Base-by-base conservation (phyloP, 306 rosid genomes). In the Acacia confusa region DNA sequence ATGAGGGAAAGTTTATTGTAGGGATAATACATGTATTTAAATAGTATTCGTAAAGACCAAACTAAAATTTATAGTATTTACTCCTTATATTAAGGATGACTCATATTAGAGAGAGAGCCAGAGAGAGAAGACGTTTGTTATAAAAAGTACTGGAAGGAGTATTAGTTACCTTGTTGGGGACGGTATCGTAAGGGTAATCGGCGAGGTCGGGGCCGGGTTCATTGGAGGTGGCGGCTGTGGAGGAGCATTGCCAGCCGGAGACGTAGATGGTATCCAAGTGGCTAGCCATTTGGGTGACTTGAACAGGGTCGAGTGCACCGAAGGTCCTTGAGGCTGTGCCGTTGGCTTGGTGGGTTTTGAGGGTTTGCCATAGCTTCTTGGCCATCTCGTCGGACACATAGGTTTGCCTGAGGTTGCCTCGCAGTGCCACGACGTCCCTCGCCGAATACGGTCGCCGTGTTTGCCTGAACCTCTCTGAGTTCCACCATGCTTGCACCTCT, bases 161-260 rank as follows among this genome's bases (percentile, higher is more conserved):
- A 60, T 60, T 60, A 4, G 22, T 20, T 6, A 64, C 74, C 84
- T 95, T 95, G 97, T 95, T 95, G 1, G 99, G 99, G 68, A 95
- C 98, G 7, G 99, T 95, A 87, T 95, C 99, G 19, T 95, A 95
- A 50, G 99, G 98, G 83, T 93, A 95, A 40, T 95, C 99, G 17
- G 99, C 99, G 2, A 95, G 97, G 83, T 95, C 99, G 1, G 99
- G 99, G 19, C 99, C 99, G 0, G 97, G 99, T 32, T 95, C 99
- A 80, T 95, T 95, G 88, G 93, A 84, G 83, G 91, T 78, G 76
- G 99, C 91, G 84, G 94, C 98, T 14, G 99, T 93, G 53, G 98
- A 86, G 15, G 98, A 93, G 66, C 99, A 95, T 20, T 95, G 99
- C 99, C 99, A 95, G 2, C 99, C 98, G 1, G 99, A 95, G 89